Evolutionary conservation across 441 rosid species (phyloP), one percentile per base, ranked within the genome.

Genomic region (Adansonia grandidieri): DNA sequence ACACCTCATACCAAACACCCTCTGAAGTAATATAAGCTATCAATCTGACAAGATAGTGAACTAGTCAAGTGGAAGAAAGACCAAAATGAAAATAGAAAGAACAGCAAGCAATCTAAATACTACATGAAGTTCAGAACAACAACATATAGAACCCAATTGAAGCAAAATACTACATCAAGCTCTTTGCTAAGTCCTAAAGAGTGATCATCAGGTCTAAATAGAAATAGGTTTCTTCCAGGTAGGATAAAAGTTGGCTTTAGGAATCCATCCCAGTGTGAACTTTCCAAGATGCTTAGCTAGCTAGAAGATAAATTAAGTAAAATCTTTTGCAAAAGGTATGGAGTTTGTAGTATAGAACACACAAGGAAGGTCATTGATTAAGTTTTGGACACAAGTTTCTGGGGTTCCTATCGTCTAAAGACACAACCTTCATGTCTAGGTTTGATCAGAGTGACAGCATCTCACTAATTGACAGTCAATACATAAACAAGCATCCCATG

Each of bases 171-270:
- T 7, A 50, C 6, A 71, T 51, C 14, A 51, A 51, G 8, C 44
- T 50, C 45, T 11, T 50, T 15, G 74, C 14, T 15, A 51, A 14
- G 24, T 53, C 74, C 6, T 15, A 63, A 37, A 10, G 44, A 24
- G 44, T 20, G 42, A 51, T 71, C 74, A 71, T 14, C 6, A 37
- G 61, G 3, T 6, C 20, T 11, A 69, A 48, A 70, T 0, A 37
- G 28, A 51, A 50, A 71, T n/a, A 24, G 20, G 45, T 71, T 50
- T 24, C 22, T 24, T 71, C 61, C 45, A 71, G 20, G 74, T 71
- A 24, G 74, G 61, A 71, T 51, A 57, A 58, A 58, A 58, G 63
- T 57, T 57, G 11, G 62, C 8, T 57, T 24, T 28, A 50, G 14
- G 57, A 54, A 50, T 28, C 74, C 74, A 50, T 51, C 74, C 60